A percentile compares a stretch with the other conserved stretches of the same genome.
These are phyloP conservation scores for Colletotrichum cordylinicola DNA, from an alignment of 2,329 filamentous ascomycete genomes.

Conservation along the genomic window DNA sequence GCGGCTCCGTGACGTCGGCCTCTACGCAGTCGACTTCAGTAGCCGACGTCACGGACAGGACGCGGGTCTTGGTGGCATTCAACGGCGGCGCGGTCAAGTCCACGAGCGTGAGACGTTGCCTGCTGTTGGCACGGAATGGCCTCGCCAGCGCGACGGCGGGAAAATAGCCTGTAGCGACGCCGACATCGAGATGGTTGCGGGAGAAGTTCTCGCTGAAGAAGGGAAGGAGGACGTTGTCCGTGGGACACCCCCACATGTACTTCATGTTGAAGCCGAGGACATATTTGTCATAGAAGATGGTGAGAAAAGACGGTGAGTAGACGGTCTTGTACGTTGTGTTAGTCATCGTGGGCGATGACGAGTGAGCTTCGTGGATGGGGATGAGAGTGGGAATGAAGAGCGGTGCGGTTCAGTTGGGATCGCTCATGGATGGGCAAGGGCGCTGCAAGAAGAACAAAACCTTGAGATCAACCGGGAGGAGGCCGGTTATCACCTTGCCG, in stretches of 20 bases:
- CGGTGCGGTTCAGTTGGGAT: not conserved
- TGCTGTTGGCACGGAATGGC: slow-evolving; percentile 18
- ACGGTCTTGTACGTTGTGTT: slow-evolving; percentile 7
- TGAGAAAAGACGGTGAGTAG: slow-evolving; percentile 17
- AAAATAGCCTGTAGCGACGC: slow-evolving; percentile 46
- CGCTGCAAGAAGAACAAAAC: not conserved
- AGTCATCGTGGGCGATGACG: not conserved
- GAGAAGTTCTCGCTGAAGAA: slow-evolving; percentile 40
- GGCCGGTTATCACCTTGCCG: not conserved
- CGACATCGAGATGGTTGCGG: slow-evolving; percentile 42
- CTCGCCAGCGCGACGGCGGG: slow-evolving; percentile 32
- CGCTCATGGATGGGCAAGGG: not conserved
- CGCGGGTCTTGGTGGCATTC: slow-evolving; percentile 28
- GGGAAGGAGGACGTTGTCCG: slow-evolving; percentile 32
- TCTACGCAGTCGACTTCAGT: slow-evolving; percentile 32
- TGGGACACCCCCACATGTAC: slow-evolving; percentile 41
- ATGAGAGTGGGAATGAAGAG: not conserved
- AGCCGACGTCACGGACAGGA: slow-evolving; percentile 26
- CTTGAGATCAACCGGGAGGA: not conserved
- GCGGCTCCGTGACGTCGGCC: slow-evolving; percentile 40
- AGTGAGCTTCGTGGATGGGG: not conserved
- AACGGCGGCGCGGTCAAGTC: slow-evolving; percentile 42
- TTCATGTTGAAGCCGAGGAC: slow-evolving; percentile 40
- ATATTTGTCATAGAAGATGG: slow-evolving; percentile 34
- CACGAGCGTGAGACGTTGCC: slow-evolving; percentile 37